Percentiles rank a stretch among this genome's conserved stretches.
Evolutionary conservation across 208 protist genomes (phyloP).

Genomic region (Crithidia thermophila): DNA sequence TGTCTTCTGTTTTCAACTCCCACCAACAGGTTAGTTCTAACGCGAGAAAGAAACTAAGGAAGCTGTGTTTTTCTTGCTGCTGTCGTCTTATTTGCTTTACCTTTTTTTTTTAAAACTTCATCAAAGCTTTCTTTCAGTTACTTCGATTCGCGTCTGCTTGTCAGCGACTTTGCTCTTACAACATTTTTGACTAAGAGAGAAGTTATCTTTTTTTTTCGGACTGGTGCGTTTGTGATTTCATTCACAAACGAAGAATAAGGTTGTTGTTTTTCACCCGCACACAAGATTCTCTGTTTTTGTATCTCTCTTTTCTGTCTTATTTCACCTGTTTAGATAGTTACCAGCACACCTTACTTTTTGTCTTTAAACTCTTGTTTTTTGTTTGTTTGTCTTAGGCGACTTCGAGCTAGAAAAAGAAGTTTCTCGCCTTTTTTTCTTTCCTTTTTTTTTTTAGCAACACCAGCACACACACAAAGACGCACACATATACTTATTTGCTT

Average conservation of each 20-base stretch:
- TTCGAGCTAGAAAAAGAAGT: neutral
- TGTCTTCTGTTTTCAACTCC: neutral
- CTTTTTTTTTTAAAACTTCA: too few species aligned
- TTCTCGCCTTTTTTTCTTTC: neutral
- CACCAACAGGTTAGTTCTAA: neutral
- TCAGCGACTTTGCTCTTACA: too few species aligned
- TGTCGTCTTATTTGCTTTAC: too few species aligned
- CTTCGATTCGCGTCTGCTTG: too few species aligned
- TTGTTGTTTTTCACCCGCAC: neutral
- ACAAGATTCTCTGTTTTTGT: too few species aligned
- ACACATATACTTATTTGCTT: too few species aligned
- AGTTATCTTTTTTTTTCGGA: conserved; percentile 3
- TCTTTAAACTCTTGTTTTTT: conserved; percentile 7
- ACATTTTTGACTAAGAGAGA: too few species aligned
- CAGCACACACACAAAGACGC: neutral
- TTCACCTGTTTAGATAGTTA: neutral
- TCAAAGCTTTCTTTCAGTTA: too few species aligned
- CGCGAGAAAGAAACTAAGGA: too few species aligned
- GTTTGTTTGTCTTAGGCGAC: neutral
- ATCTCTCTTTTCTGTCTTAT: neutral
- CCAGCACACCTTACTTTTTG: neutral
- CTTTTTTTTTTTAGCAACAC: neutral
- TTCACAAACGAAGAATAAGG: too few species aligned
- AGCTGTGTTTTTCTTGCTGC: neutral
- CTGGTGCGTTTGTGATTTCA: too few species aligned